Percentiles rank a stretch among this genome's conserved stretches.
Conservation (phyloP, 2,329 filamentous ascomycete genomes). For the Aspergillus ibericus region DNA sequence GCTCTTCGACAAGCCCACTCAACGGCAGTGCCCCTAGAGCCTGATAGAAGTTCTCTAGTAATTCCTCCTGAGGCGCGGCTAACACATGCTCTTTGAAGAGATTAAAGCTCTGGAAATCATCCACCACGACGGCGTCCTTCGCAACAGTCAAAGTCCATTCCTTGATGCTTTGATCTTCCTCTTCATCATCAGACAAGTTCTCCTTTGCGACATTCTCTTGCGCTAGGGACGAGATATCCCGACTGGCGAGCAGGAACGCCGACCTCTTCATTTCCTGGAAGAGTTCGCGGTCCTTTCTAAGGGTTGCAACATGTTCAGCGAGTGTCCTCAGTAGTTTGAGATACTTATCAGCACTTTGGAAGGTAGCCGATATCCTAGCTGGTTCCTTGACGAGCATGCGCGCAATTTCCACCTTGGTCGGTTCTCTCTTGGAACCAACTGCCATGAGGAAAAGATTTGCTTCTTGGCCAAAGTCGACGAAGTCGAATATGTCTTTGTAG, state of each 20-base stretch:
- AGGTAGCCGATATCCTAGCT: conserved; percentile 72
- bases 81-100: conserved; percentile 83
- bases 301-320: conserved; percentile 66
- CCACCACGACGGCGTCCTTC: conserved; percentile 71
- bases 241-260: conserved; percentile 79
- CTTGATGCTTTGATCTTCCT: conserved; percentile 66
- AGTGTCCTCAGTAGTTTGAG: conserved; percentile 77
- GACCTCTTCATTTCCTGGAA: conserved; percentile 73
- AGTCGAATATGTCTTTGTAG: conserved; percentile 93
- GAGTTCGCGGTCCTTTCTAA: conserved; percentile 78
- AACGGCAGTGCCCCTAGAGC: conserved; percentile 76
- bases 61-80: conserved; percentile 86
- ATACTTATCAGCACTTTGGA: conserved; percentile 84
- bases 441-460: conserved; percentile 87
- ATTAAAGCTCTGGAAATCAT: conserved; percentile 86
- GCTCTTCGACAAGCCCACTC: conserved; percentile 74
- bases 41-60: conserved; percentile 79
- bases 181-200: conserved; percentile 46
- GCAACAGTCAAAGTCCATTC: conserved; percentile 77
- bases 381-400: conserved; percentile 81
- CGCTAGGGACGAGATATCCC: conserved; percentile 58
- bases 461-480: conserved; percentile 86
- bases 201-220: conserved; percentile 19
- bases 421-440: conserved; percentile 87
- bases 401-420: conserved; percentile 82